Evolutionary conservation across 1,139 yeast species (phyloP), one percentile per base, ranked within the genome.

Genomic region (Saccharomyces hybrid): DNA sequence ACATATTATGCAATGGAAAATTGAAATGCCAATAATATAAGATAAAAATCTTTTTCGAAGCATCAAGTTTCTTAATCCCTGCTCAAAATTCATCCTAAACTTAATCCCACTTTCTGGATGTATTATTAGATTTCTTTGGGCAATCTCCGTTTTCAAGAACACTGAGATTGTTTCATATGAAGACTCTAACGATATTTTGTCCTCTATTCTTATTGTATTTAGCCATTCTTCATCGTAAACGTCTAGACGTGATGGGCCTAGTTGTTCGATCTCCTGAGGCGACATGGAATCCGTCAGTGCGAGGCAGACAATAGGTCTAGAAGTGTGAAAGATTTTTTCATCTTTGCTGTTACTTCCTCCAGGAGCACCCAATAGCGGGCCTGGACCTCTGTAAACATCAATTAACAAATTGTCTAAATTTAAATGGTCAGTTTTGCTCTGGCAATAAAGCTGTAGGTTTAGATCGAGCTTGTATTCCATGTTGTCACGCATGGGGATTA

Each of bases 21-120:
- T 42, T 1, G 55, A 30, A 5, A 59, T 59, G 1, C 72, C 72
- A 23, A 63, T 52, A 1, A 61, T 48, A 54, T 67, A 64, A 11
- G 69, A 59, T 8, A 65, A 50, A 31, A 57, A 57, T 27, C 54
- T 55, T 59, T 64, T 60, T 20, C 63, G 59, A 27, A 66, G 50
- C 70, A 68, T 65, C 27, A 66, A 53, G 51, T 67, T 65, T 50
- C 70, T 57, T 51, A 67, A 48, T 8, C 66, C 69, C 49, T 65
- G 66, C 4, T 59, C 56, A 47, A 64, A 65, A 50, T 58, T 59
- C 59, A 63, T 60, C 46, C 64, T 57, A 14, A 64, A 59, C 16
- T 51, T 57, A 14, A 64, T 32, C 7, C 50, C 53, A 2, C 68
- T 65, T 5, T 59, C 57, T 3, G 63, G 60, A 2, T 52, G 56